phyloP scores from a whole-genome alignment of 208 protist species.

The Porcisia deanei region DNA sequence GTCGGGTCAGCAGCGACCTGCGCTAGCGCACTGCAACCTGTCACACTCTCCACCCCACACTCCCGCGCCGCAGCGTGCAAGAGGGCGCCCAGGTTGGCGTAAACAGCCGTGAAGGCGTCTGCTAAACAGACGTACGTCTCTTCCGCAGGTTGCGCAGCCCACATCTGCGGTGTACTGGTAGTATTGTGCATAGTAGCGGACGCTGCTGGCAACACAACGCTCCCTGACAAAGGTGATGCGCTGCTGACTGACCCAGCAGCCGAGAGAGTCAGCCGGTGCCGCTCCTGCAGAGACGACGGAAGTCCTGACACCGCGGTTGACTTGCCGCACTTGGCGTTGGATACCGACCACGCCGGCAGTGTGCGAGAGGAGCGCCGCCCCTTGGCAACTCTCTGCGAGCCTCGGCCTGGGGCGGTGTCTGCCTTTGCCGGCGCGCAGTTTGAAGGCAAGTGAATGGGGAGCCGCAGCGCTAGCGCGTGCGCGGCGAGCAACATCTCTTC shows the following conservation, averaged over 20 bases:
- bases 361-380: slow-evolving; percentile 6
- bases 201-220: background rate
- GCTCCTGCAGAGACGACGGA: background rate
- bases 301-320: background rate
- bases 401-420: slow-evolving; percentile 7
- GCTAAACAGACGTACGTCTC: slow-evolving; percentile 34
- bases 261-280: background rate
- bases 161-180: slow-evolving; percentile 31
- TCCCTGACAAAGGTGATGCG: background rate
- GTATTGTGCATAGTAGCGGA: background rate
- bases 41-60: slow-evolving; percentile 28
- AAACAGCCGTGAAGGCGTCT: slow-evolving; percentile 59
- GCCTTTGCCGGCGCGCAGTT: background rate
- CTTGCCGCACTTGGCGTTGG: slow-evolving; percentile 12
- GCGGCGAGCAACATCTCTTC: slow-evolving; percentile 40
- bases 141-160: slow-evolving; percentile 28
- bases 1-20: background rate
- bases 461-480: slow-evolving; percentile 37
- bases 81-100: slow-evolving; percentile 28
- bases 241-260: background rate
- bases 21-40: background rate
- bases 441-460: slow-evolving; percentile 24
- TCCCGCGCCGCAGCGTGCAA: slow-evolving; percentile 37
- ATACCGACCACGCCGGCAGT: slow-evolving; percentile 18
- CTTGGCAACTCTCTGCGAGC: background rate